Evolutionary conservation across 345 rosid species (phyloP).

Genomic region (Reutealis trisperma): DNA sequence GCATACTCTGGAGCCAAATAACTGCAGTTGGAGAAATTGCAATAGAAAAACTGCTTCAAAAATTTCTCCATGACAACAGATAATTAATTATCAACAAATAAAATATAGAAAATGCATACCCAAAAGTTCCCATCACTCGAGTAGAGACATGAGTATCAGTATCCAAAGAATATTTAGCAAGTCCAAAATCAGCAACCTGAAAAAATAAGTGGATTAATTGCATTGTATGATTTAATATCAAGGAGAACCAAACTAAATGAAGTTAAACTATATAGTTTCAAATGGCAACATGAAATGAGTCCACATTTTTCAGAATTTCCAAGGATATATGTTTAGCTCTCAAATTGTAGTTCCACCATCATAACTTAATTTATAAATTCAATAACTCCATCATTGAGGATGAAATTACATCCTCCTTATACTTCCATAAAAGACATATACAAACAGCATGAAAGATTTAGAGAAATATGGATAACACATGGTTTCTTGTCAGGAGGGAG

Average conservation of each 20-base stretch:
- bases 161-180: conserved; percentile 26
- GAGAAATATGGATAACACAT: neutral
- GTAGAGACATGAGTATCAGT: conserved; percentile 36
- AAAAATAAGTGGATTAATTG: neutral
- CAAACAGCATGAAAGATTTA: neutral
- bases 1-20: conserved; percentile 41
- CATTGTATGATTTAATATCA: neutral
- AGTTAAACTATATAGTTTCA: neutral
- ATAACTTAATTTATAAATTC: neutral
- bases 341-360: neutral
- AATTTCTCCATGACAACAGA: neutral
- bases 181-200: conserved; percentile 38
- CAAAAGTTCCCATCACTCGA: conserved; percentile 36
- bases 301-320: neutral
- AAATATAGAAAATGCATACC: conserved; percentile 10
- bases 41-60: neutral
- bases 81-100: neutral
- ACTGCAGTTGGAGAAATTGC: conserved; percentile 18
- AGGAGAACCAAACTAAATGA: neutral
- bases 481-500: neutral
- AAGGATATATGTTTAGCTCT: neutral
- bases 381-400: neutral
- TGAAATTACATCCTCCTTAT: neutral
- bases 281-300: conserved; percentile 1
- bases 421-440: neutral